Evolutionary conservation across 1,284 basidiomycete species (phyloP).

Genomic region (Coniferiporia weirii): DNA sequence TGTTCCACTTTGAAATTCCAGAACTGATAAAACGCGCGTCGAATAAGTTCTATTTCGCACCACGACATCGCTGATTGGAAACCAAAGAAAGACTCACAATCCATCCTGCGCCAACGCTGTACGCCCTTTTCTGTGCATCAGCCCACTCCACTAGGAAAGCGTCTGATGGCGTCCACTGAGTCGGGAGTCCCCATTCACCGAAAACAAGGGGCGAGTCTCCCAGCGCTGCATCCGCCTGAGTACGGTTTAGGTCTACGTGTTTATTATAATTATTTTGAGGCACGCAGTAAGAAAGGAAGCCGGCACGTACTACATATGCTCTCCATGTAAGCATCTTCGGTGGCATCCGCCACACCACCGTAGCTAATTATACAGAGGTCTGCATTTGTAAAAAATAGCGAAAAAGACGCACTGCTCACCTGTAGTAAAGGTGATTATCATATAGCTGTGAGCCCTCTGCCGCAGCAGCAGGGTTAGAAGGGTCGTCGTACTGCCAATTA

Average conservation of each 20-base stretch:
- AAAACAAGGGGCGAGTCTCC: constrained; percentile 46
- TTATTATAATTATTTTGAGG: background rate
- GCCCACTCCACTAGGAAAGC: constrained; percentile 65
- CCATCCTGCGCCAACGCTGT: constrained; percentile 62
- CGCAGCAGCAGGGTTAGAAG: constrained; percentile 63
- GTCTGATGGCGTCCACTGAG: constrained; percentile 60
- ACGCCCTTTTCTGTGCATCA: constrained; percentile 72
- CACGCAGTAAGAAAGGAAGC: background rate
- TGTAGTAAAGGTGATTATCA: constrained; percentile 77
- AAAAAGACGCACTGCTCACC: constrained; percentile 32
- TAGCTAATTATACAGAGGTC: constrained; percentile 37
- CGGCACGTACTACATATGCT: constrained; percentile 59
- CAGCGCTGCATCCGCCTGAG: constrained; percentile 42
- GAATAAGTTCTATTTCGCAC: background rate
- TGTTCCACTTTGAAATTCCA: constrained; percentile 76
- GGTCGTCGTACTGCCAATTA: constrained; percentile 66
- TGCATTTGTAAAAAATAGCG: constrained; percentile 11
- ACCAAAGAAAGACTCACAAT: constrained; percentile 42
- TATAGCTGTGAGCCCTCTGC: constrained; percentile 66
- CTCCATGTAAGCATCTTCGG: constrained; percentile 56
- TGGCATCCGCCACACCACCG: constrained; percentile 65
- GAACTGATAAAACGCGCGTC: constrained; percentile 38
- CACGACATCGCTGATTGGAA: background rate
- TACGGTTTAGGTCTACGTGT: constrained; percentile 43
- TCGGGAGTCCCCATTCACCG: constrained; percentile 67